Base-by-base conservation (phyloP, 2,329 filamentous ascomycete species). In the Colletotrichum noveboracense region DNA sequence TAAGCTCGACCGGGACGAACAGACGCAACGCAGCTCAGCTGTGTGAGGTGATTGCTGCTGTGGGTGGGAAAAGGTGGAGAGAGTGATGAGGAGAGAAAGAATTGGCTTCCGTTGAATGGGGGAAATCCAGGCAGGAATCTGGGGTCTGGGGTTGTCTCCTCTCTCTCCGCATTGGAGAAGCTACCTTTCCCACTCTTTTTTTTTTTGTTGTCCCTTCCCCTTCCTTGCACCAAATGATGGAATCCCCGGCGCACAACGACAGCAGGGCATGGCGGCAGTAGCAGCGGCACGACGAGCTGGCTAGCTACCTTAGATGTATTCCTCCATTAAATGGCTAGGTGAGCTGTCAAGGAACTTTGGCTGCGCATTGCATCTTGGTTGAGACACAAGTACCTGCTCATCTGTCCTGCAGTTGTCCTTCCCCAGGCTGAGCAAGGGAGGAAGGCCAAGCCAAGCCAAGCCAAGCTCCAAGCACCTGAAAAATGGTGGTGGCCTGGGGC, bases 141-240 rank as follows among this genome's bases (percentile, higher is more conserved):
- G 74, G 76, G 74, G 75, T 78, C 78, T 79, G 78, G 77, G 79
- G 79, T 78, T 80, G 79, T 81, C 84, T 85, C 84, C 84, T 84
- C 84, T 80, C 79, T 81, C 84, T 85, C 84, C 84, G 84, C 84
- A 85, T 84, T 84, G 82, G 81, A 84, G 83, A 84, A 84, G 78
- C 71, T 34, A 32, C 58, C 16, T 32, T 13, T 48, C 43, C 43
- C 43, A 48, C 43, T 21, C 10, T 48, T 48, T 48, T 48, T 48
- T 43, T 43, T 43, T 43, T 43, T 38, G 21, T 43, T n/a, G 4
- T 18, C 16, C 38, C 38, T 43, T 43, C 18, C 38, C 18, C 38
- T 43, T 43, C 38, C 9, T n/a, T 43, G 38, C 38, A 43, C 38
- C 38, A n/a, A 43, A 43, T 43, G 18, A 12, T 43, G 8, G 38